These are phyloP conservation scores for Vanderwaltozyma yarrowii DNA, from an alignment of 805 yeast species.

Conservation along the genomic window DNA sequence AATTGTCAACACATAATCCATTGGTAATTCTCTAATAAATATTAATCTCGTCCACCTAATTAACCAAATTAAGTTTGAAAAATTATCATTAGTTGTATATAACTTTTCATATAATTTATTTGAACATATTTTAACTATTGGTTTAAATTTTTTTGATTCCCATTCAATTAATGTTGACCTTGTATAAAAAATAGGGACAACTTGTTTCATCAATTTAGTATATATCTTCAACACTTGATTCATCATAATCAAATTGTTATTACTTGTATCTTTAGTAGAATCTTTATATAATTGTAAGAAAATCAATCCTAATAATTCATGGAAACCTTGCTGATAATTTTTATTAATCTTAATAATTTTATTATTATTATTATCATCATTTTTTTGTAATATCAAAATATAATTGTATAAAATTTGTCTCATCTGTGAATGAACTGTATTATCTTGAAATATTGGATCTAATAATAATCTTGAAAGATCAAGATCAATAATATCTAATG, in stretches of 20 bases:
- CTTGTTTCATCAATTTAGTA: slow-evolving; percentile 19
- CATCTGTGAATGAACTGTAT: slow-evolving; percentile 16
- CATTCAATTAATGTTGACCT: slow-evolving; percentile 19
- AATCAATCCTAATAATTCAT: slow-evolving; percentile 23
- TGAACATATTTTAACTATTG: slow-evolving; percentile 14
- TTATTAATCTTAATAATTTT: neutral
- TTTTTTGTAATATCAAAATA: slow-evolving; percentile 1
- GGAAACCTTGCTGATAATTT: slow-evolving; percentile 26
- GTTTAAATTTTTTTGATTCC: slow-evolving; percentile 15
- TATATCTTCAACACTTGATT: slow-evolving; percentile 16
- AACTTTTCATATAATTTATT: slow-evolving; percentile 9
- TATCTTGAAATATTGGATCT: slow-evolving; percentile 14
- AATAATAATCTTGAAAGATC: slow-evolving; percentile 23
- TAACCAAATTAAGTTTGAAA: slow-evolving; percentile 24
- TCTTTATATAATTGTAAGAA: slow-evolving; percentile 17
- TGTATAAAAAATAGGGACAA: slow-evolving; percentile 19
- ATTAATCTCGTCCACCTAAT: slow-evolving; percentile 26
- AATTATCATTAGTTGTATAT: slow-evolving; percentile 4
- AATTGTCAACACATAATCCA: slow-evolving; percentile 13
- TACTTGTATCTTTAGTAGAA: neutral
- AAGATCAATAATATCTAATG: slow-evolving; percentile 21
- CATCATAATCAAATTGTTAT: slow-evolving; percentile 3
- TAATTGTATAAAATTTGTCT: slow-evolving; percentile 20
- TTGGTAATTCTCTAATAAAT: slow-evolving; percentile 23
- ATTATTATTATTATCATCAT: slow-evolving; percentile 1